A percentile compares a stretch with the other conserved stretches of the same genome.
These are phyloP conservation scores for Monilinia aucupariae DNA, from an alignment of 2,329 filamentous ascomycete species.

Conservation along the genomic window DNA sequence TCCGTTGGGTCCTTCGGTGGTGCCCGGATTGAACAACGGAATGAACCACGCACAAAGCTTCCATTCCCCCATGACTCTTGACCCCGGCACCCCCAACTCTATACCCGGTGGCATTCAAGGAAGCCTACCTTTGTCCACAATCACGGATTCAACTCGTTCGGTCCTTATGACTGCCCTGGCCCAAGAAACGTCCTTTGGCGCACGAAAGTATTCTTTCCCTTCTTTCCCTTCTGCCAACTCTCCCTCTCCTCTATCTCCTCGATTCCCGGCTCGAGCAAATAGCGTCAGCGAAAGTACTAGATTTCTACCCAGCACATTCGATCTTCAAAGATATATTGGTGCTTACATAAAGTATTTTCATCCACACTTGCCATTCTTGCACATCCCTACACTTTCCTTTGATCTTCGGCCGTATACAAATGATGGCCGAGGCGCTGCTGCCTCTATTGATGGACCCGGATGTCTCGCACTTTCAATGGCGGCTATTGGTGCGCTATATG, in stretches of 20 bases:
- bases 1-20: constrained; percentile 65
- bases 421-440: constrained; percentile 52
- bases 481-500: constrained; percentile 78
- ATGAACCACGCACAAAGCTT: constrained; percentile 51
- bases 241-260: constrained; percentile 44
- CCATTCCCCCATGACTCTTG: constrained; percentile 62
- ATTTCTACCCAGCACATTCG: constrained; percentile 70
- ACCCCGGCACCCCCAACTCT: constrained; percentile 69
- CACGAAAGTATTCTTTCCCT: constrained; percentile 60
- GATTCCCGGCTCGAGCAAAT: constrained; percentile 45
- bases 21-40: constrained; percentile 53
- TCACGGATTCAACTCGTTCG: constrained; percentile 59
- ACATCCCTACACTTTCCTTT: constrained; percentile 87
- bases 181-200: constrained; percentile 50
- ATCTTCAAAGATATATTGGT: constrained; percentile 84
- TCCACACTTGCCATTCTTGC: constrained; percentile 89
- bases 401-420: constrained; percentile 66
- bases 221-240: constrained; percentile 52
- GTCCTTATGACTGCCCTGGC: constrained; percentile 55
- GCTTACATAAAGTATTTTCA: constrained; percentile 91
- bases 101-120: constrained; percentile 55
- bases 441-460: constrained; percentile 69
- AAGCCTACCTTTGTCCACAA: constrained; percentile 55
- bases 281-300: constrained; percentile 48
- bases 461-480: constrained; percentile 86